Evolutionary conservation across 2,329 filamentous ascomycete species (phyloP).

Genomic region (Tolypocladium ophioglossoides): DNA sequence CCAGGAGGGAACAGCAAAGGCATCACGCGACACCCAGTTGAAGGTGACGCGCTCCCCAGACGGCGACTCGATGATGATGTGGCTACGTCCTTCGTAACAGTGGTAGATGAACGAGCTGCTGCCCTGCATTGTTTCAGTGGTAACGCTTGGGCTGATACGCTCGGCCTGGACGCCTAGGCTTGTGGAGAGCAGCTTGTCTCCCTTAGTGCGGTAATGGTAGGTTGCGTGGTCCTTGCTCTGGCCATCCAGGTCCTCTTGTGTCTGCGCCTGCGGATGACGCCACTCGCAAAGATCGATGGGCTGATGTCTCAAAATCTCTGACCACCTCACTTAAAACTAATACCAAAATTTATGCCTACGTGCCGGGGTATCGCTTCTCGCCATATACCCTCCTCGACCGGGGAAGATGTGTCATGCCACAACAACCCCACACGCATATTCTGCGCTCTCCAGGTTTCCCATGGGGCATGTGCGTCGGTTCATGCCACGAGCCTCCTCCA

Average conservation of each 20-base stretch:
- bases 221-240: conserved; percentile 16
- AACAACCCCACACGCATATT: neutral
- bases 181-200: conserved; percentile 25
- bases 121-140: conserved; percentile 27
- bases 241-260: conserved; percentile 27
- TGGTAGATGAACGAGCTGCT: conserved; percentile 42
- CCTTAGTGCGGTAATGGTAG: conserved; percentile 23
- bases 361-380: no score
- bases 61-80: conserved; percentile 25
- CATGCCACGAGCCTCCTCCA: neutral
- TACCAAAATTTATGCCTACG: no score
- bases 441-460: conserved; percentile 1
- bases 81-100: conserved; percentile 35
- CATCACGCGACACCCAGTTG: conserved; percentile 36
- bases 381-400: no score
- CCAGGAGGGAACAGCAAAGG: conserved; percentile 44
- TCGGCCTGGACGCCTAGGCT: conserved; percentile 39
- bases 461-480: neutral
- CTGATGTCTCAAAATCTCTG: no score
- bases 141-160: conserved; percentile 26
- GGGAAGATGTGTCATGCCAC: neutral
- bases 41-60: conserved; percentile 21
- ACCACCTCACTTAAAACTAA: no score
- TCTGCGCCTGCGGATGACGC: conserved; percentile 32
- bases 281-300: conserved; percentile 16